These are phyloP conservation scores for Ascosphaera apis DNA, from an alignment of 2,329 filamentous ascomycete genomes.

Conservation along the genomic window DNA sequence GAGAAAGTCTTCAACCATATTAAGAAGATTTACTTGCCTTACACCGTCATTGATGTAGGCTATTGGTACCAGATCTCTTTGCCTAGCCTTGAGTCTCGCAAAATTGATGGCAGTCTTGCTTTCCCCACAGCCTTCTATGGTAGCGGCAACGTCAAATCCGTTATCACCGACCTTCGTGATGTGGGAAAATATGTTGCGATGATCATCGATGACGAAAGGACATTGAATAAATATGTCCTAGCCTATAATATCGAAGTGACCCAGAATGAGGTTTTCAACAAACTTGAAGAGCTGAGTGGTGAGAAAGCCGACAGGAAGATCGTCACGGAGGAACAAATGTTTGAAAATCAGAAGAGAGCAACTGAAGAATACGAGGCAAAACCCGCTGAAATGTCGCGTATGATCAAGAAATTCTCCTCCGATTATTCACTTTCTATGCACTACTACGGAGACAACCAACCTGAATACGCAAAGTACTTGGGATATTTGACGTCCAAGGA, in stretches of 20 bases:
- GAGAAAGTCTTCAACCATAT: slow-evolving; percentile 28
- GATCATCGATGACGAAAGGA: slow-evolving; percentile 29
- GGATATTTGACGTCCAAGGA: slow-evolving; percentile 30
- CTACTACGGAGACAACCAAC: slow-evolving; percentile 30
- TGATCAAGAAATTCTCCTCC: slow-evolving; percentile 14
- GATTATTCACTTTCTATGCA: slow-evolving; percentile 26
- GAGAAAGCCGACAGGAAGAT: slow-evolving; percentile 23
- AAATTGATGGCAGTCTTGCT: slow-evolving; percentile 24
- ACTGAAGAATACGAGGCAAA: slow-evolving; percentile 15
- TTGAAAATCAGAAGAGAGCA: slow-evolving; percentile 13
- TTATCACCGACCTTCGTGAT: slow-evolving; percentile 28
- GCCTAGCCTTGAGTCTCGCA: slow-evolving; percentile 23
- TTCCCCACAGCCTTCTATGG: slow-evolving; percentile 9
- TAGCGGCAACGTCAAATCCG: slow-evolving; percentile 16
- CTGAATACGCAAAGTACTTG: slow-evolving; percentile 29
- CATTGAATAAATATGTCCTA: slow-evolving; percentile 30
- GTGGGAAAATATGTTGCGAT: slow-evolving; percentile 28
- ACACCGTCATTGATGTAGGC: slow-evolving; percentile 35
- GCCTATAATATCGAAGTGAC: slow-evolving; percentile 24
- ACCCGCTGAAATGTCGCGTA: slow-evolving; percentile 15
- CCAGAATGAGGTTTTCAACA: slow-evolving; percentile 23
- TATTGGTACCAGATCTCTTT: slow-evolving; percentile 32
- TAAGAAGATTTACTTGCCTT: slow-evolving; percentile 26
- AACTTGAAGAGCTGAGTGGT: slow-evolving; percentile 26
- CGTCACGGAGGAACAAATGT: slow-evolving; percentile 8